phyloP scores from a whole-genome alignment of 768 basidiomycete genomes.

The Lactarius vividus region DNA sequence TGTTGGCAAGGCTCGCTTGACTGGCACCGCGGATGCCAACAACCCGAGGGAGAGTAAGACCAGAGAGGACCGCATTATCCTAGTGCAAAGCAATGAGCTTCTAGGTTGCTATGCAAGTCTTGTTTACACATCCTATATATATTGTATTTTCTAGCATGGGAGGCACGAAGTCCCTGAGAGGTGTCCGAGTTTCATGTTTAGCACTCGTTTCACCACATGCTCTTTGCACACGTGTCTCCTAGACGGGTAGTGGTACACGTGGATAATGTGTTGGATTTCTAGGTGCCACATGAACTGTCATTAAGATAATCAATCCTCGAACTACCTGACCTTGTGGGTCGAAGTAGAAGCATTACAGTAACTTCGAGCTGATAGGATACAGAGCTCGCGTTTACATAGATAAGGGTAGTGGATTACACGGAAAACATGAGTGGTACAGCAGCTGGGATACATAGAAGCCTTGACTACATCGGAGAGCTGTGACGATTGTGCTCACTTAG shows the following conservation, averaged over 20 bases:
- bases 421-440: not conserved
- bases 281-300: not conserved
- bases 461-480: not conserved
- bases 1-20: constrained; percentile 27
- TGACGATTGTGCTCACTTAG: not conserved
- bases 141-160: not conserved
- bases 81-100: not conserved
- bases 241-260: not conserved
- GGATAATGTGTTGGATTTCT: not conserved
- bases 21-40: not conserved
- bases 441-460: not conserved
- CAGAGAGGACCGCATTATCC: not conserved
- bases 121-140: not conserved
- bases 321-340: not conserved
- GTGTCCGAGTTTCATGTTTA: not conserved
- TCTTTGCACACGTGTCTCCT: not conserved
- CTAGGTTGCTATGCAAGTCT: not conserved
- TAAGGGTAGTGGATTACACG: not conserved
- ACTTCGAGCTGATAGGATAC: not conserved
- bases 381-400: not conserved
- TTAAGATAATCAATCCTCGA: not conserved
- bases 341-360: not conserved
- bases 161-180: no score
- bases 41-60: not conserved
- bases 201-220: not conserved